These are phyloP conservation scores for Cyberlindnera mycetangii DNA, from an alignment of 805 yeast genomes.

Conservation along the genomic window DNA sequence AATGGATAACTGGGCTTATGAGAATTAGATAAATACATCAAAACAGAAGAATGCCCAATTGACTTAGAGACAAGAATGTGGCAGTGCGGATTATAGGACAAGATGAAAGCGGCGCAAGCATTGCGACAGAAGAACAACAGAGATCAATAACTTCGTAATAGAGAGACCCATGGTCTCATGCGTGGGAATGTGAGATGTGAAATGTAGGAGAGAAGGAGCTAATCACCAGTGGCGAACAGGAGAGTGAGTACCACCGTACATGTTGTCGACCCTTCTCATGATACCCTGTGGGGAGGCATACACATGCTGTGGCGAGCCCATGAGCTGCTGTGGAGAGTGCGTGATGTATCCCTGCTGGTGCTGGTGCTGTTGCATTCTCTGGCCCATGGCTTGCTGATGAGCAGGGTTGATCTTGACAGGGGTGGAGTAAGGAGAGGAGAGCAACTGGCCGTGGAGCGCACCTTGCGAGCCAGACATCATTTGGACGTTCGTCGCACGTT, in stretches of 20 bases:
- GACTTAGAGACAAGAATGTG: neutral
- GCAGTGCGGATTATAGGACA: neutral
- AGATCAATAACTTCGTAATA: neutral
- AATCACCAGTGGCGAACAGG: conserved; percentile 4
- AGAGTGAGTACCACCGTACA: conserved; percentile 1
- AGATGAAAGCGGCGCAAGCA: too few species aligned
- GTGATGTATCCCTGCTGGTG: conserved; percentile 16
- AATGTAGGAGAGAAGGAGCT: neutral
- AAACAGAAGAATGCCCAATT: neutral
- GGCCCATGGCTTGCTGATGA: conserved; percentile 6
- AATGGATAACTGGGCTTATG: neutral
- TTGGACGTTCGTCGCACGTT: conserved; percentile 4
- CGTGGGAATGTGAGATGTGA: neutral
- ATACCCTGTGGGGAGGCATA: conserved; percentile 20
- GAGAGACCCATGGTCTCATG: too few species aligned
- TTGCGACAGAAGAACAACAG: neutral
- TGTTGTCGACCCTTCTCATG: conserved; percentile 21
- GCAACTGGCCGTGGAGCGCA: neutral
- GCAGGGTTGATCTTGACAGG: conserved; percentile 20
- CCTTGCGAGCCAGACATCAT: conserved; percentile 1
- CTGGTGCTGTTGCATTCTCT: conserved; percentile 9
- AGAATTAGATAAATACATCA: neutral
- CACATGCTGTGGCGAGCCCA: conserved; percentile 16
- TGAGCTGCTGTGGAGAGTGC: conserved; percentile 15
- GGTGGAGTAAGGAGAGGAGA: conserved; percentile 24